A percentile compares a stretch with the other conserved stretches of the same genome.
phyloP scores from a whole-genome alignment of 331 rosid genomes.

The Acacia concinna region DNA sequence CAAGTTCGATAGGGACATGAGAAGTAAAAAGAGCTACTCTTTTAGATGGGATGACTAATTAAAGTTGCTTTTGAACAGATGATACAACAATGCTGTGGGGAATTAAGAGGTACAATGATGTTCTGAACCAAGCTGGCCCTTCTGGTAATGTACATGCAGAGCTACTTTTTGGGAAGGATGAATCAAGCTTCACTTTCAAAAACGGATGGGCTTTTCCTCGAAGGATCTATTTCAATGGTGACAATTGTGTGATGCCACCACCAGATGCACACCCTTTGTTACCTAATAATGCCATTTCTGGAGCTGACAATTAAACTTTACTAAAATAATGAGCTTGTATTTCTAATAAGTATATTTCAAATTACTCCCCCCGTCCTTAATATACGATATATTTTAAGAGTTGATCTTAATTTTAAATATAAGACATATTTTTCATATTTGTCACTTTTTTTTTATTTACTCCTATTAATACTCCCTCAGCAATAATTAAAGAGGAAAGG shows the following conservation, averaged over 20 bases:
- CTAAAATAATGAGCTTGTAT: background rate
- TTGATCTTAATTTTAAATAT: too few species aligned
- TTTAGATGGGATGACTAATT: constrained; percentile 6
- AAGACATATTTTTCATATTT: too few species aligned
- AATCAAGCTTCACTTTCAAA: constrained; percentile 65
- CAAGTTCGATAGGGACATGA: background rate
- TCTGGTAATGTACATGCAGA: constrained; percentile 84
- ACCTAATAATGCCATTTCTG: background rate
- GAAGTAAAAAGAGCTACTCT: too few species aligned
- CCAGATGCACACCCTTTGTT: constrained; percentile 67
- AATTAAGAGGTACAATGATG: constrained; percentile 73
- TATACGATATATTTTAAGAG: too few species aligned
- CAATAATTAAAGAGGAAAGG: too few species aligned
- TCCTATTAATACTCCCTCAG: too few species aligned
- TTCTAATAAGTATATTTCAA: background rate
- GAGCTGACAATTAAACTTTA: background rate
- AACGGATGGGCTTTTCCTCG: constrained; percentile 98
- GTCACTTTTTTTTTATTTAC: too few species aligned
- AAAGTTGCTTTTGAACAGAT: constrained; percentile 61
- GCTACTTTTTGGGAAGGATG: constrained; percentile 68
- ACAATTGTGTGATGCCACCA: constrained; percentile 89
- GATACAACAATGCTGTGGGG: constrained; percentile 95
- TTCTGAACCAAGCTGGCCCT: constrained; percentile 79
- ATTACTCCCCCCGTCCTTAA: too few species aligned
- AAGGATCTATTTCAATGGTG: constrained; percentile 88